These are phyloP conservation scores for Yamadazyma endophytica DNA, from an alignment of 805 yeast species.

Conservation along the genomic window DNA sequence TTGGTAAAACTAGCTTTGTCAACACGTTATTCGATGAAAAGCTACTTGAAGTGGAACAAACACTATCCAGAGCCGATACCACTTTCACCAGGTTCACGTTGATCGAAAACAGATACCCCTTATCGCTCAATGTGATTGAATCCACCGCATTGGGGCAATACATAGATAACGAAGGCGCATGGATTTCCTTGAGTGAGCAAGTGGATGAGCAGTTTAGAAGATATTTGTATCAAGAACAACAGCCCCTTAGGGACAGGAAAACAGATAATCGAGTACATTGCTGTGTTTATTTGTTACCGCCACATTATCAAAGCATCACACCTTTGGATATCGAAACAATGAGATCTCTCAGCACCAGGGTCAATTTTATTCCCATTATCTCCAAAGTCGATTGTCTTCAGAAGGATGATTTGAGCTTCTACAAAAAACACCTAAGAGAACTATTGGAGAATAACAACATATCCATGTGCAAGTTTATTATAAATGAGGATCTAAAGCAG, in stretches of 20 bases:
- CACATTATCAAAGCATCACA: slow-evolving; percentile 51
- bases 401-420: slow-evolving; percentile 18
- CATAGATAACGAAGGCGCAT: slow-evolving; percentile 42
- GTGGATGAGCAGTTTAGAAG: slow-evolving; percentile 75
- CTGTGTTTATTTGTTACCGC: slow-evolving; percentile 77
- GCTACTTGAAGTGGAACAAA: slow-evolving; percentile 21
- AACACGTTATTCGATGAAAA: slow-evolving; percentile 61
- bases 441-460: slow-evolving; percentile 22
- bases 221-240: slow-evolving; percentile 65
- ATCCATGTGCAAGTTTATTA: slow-evolving; percentile 26
- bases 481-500: slow-evolving; percentile 25
- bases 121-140: slow-evolving; percentile 63
- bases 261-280: slow-evolving; percentile 75
- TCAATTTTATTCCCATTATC: slow-evolving; percentile 37
- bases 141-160: slow-evolving; percentile 74
- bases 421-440: slow-evolving; percentile 21
- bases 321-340: slow-evolving; percentile 33
- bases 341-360: slow-evolving; percentile 28
- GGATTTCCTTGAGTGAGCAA: slow-evolving; percentile 52
- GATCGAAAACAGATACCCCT: slow-evolving; percentile 54
- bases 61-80: slow-evolving; percentile 6
- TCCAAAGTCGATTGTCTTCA: slow-evolving; percentile 34
- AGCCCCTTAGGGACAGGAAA: slow-evolving; percentile 24
- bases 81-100: slow-evolving; percentile 42
- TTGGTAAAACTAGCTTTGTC: slow-evolving; percentile 72